Base-by-base conservation (phyloP, 202 grass and related monocot species). In the Schoenoplectus tabernaemontani region DNA sequence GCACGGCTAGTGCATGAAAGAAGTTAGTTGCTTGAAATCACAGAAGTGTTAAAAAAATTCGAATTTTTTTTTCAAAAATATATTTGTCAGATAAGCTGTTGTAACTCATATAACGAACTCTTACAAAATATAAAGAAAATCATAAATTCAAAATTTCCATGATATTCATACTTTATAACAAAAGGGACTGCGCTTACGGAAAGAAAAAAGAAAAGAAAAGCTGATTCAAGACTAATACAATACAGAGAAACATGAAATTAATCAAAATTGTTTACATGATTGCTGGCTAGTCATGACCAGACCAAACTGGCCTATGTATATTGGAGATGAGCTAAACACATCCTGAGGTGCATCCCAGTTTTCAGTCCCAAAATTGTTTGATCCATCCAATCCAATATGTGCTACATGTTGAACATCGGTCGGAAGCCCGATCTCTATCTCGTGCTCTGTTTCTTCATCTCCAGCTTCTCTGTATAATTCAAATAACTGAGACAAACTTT, bases 391-490 rank as follows among this genome's bases (percentile, higher is more conserved):
- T 0, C 94, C 94, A 4, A 97, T 90, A 83, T 97, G 94, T 0
- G 83, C 86, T 2, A 97, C 85, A 7, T 97, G 94, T 65, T 92
- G 81, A 85, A 93, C 91, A 5, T 97, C 72, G 0, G 89, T 93
- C 7, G 94, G 94, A 46, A 93, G 74, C 38, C 91, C 94, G 1
- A 97, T 97, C 82, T 88, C 82, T 41, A 97, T 93, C 64, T 83
- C 76, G 15, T 80, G 34, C 53, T 59, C 77, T 36, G 73, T 76
- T 0, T 85, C 90, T 0, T 87, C 88, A 0, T 85, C 89, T 0
- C 59, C 87, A 0, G 64, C 88, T 0, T 90, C 87, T 65, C 84
- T 84, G 82, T 89, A 87, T 57, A 83, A 57, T 56, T 89, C 87
- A 2, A 93, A 91, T 60, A 93, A 61, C 70, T 88, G 80, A 76